phyloP scores from a whole-genome alignment of 2,329 filamentous ascomycete species.

The Shiraia bambusicola region DNA sequence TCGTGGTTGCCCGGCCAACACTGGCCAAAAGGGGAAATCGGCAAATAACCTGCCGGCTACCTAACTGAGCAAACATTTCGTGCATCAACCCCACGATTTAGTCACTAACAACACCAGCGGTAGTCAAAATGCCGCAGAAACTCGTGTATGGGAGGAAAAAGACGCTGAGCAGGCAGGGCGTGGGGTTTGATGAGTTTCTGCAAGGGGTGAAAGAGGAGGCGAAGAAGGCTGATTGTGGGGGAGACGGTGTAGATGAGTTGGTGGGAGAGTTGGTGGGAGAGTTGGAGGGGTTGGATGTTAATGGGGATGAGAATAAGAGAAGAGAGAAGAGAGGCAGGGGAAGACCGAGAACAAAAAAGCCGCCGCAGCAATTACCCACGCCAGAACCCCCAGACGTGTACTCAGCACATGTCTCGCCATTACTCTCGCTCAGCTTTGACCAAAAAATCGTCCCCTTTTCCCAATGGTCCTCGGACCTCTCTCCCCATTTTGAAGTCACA shows the following conservation, averaged over 20 bases:
- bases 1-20: constrained; percentile 5
- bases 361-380: constrained; percentile 15
- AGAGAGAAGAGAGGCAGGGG: too few species aligned
- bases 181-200: constrained; percentile 28
- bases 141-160: constrained; percentile 27
- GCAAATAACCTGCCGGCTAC: not conserved
- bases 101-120: too few species aligned
- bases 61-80: constrained; percentile 2
- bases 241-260: not conserved
- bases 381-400: constrained; percentile 30
- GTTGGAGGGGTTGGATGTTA: constrained; percentile 1
- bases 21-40: constrained; percentile 2
- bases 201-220: constrained; percentile 27
- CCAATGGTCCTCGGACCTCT: constrained; percentile 46
- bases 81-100: too few species aligned
- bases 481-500: constrained; percentile 51
- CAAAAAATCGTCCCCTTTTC: constrained; percentile 38
- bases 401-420: constrained; percentile 23
- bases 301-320: not conserved
- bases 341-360: constrained; percentile 2
- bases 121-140: constrained; percentile 28
- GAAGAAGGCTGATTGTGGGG: constrained; percentile 2
- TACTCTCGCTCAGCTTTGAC: constrained; percentile 35
- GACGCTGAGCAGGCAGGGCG: constrained; percentile 33
- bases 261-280: constrained; percentile 5